A percentile compares a stretch with the other conserved stretches of the same genome.
phyloP scores from a whole-genome alignment of 306 rosid species.

The Gastrolobium bilobum region DNA sequence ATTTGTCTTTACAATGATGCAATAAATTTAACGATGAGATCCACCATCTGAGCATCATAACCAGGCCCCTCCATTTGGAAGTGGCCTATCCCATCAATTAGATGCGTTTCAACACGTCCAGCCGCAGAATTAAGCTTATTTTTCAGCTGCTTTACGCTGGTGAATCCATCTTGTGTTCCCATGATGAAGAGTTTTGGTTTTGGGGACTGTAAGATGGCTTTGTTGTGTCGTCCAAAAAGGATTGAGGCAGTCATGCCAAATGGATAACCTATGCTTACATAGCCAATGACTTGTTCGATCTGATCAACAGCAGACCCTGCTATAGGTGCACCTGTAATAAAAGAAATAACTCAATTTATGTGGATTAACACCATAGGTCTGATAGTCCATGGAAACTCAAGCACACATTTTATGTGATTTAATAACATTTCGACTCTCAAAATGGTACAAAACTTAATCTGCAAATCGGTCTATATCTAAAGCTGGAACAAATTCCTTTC shows the following conservation, averaged over 20 bases:
- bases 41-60: conserved; percentile 81
- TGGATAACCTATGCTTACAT: conserved; percentile 93
- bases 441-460: no score
- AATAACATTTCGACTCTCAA: background rate
- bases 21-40: conserved; percentile 67
- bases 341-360: background rate
- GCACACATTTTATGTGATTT: background rate
- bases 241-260: conserved; percentile 89
- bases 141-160: conserved; percentile 79
- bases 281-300: conserved; percentile 82
- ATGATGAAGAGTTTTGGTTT: conserved; percentile 89
- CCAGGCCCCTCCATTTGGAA: conserved; percentile 96
- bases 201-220: conserved; percentile 68
- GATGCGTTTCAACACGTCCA: conserved; percentile 74
- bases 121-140: conserved; percentile 77
- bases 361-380: background rate
- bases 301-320: conserved; percentile 94
- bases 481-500: no score
- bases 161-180: conserved; percentile 95
- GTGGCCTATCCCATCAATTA: conserved; percentile 84
- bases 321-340: conserved; percentile 83
- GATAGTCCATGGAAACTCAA: background rate
- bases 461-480: no score
- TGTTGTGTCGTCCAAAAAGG: conserved; percentile 92
- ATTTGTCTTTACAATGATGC: conserved; percentile 59